These are phyloP conservation scores for Glycine tomentella DNA, from an alignment of 306 rosid genomes.

Conservation along the genomic window DNA sequence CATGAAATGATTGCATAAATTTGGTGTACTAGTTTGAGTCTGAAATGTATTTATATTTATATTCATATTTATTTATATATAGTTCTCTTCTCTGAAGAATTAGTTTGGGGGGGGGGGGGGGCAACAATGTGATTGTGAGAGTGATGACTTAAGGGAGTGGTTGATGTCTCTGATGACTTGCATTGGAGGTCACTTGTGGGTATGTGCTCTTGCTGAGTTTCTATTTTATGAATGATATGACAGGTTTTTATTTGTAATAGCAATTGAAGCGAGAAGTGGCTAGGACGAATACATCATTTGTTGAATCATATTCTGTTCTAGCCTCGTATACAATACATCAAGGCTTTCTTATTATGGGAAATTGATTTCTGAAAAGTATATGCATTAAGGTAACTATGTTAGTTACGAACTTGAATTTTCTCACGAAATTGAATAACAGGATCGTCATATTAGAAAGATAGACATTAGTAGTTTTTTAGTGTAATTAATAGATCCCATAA, in stretches of 20 bases:
- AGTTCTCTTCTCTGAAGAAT: background rate
- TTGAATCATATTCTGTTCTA: background rate
- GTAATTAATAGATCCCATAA: background rate
- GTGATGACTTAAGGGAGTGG: background rate
- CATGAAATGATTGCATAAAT: slow-evolving; percentile 11
- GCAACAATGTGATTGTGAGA: background rate
- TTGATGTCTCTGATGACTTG: slow-evolving; percentile 26
- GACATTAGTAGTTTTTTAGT: background rate
- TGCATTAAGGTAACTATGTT: background rate
- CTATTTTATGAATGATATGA: background rate
- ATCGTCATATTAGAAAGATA: background rate
- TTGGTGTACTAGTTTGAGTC: background rate
- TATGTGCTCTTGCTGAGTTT: background rate
- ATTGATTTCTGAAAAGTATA: background rate
- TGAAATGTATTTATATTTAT: background rate
- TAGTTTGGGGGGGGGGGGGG: too few species aligned
- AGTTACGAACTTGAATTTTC: background rate
- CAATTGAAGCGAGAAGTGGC: background rate
- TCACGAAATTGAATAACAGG: background rate
- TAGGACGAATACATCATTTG: background rate
- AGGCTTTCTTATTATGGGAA: background rate
- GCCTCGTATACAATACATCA: background rate
- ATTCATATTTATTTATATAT: too few species aligned
- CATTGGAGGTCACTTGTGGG: background rate
- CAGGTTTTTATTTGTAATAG: background rate